Base-by-base conservation (phyloP, 768 basidiomycete species). In the Solioccasus polychromus region DNA sequence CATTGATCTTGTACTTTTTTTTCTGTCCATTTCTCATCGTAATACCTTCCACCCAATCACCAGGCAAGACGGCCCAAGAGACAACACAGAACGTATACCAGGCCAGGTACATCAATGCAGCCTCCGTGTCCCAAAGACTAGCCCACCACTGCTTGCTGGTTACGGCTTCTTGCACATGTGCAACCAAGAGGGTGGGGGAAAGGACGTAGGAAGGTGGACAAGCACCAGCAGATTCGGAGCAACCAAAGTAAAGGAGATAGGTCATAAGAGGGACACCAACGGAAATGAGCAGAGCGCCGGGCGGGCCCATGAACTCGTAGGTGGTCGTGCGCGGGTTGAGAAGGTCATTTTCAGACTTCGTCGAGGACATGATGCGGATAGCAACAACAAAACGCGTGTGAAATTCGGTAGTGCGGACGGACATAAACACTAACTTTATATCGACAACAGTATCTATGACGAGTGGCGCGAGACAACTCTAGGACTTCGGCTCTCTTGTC, bases 1-100 rank as follows among this genome's bases (percentile, higher is more conserved):
- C 94, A 70, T 99, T 98, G 48, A 96, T 92, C 71, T 90, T 97
- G 75, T 99, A 99, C 48, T 75, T 68, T 62, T 88, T 84, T 59
- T 76, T 83, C 43, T 71, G 73, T 0, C 94, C 94, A 32, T 81
- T 83, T 36, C 96, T 77, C 55, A 95, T 65, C 8, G 72, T 70
- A 20, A 71, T 78, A 19, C 92, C 92, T 37, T 85, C 72, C 5
- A 92, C 72, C 70, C 73, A 73, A 48, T 89, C 84, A 4, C 81
- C 82, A 1, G 82, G 96, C 11, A 98, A 69, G 39, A 92, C 57
- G 5, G 71, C 73, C 93, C 94, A 97, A 3, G 88, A 76, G 3
- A 79, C 67, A 38, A 97, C 77, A 53, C 81, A 85, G 66, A 86
- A 98, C n/a, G 79, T 70, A 67, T 96, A 97, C 94, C 95, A 99